phyloP scores from a whole-genome alignment of 345 rosid species.

The Kandelia obovata region DNA sequence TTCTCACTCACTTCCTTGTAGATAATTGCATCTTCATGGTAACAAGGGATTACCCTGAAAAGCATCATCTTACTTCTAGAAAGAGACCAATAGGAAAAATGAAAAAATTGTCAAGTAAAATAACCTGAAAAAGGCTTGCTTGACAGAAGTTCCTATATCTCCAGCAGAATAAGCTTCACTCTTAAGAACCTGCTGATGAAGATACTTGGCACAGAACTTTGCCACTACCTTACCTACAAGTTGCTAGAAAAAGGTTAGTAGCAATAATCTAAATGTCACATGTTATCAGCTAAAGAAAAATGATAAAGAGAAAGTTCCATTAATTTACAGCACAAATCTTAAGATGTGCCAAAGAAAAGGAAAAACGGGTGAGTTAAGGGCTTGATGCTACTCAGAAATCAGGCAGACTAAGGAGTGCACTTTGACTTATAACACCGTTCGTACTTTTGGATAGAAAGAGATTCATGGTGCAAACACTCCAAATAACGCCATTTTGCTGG shows the following conservation, averaged over 20 bases:
- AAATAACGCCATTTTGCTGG: background rate
- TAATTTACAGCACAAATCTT: too few relatives aligned
- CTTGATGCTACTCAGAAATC: too few relatives aligned
- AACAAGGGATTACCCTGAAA: too few relatives aligned
- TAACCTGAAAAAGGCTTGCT: conserved; percentile 82
- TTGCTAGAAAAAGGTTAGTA: conserved; percentile 7
- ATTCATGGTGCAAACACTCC: background rate
- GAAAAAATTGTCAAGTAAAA: background rate
- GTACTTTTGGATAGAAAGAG: background rate
- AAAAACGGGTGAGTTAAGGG: too few relatives aligned
- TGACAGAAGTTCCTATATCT: conserved; percentile 64
- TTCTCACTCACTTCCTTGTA: too few relatives aligned
- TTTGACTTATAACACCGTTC: background rate
- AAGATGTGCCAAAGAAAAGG: too few relatives aligned
- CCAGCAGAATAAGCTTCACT: conserved; percentile 68
- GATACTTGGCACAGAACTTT: conserved; percentile 86
- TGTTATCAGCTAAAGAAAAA: too few relatives aligned
- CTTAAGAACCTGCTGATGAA: conserved; percentile 78
- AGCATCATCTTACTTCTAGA: background rate
- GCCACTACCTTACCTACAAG: conserved; percentile 88
- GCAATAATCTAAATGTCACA: background rate
- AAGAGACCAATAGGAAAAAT: background rate
- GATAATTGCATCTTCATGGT: too few relatives aligned
- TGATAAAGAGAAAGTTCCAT: too few relatives aligned
- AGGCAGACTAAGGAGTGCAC: too few relatives aligned